phyloP scores from a whole-genome alignment of 2,329 filamentous ascomycete species.

The Colletotrichum sp. region DNA sequence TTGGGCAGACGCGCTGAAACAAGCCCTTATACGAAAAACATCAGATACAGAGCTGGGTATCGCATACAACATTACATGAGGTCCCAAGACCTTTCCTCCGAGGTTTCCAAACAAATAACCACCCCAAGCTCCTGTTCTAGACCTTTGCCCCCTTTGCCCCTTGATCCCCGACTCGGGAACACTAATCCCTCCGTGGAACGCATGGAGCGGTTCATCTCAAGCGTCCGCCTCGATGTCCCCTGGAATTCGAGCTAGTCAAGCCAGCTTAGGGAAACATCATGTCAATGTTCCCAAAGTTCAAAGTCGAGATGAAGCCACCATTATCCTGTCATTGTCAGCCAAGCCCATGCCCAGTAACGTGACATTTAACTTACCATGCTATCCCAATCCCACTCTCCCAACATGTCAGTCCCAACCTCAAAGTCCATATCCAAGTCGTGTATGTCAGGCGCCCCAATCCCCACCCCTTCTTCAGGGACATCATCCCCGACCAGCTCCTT shows the following conservation, averaged over 20 bases:
- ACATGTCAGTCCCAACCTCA: slow-evolving; percentile 19
- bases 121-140: neutral
- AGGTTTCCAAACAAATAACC: neutral
- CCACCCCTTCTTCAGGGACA: neutral
- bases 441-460: neutral
- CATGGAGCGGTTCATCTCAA: neutral
- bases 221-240: neutral
- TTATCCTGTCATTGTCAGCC: slow-evolving; percentile 22
- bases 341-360: slow-evolving; percentile 23
- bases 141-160: neutral
- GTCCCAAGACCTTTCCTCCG: neutral
- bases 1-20: neutral
- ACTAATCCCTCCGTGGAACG: neutral
- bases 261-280: neutral
- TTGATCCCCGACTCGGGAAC: neutral
- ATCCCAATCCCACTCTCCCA: slow-evolving; percentile 32
- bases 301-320: neutral
- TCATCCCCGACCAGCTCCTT: slow-evolving; percentile 34
- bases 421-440: slow-evolving; percentile 17
- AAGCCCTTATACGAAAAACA: neutral
- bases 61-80: neutral
- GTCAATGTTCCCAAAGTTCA: neutral
- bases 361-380: slow-evolving; percentile 35
- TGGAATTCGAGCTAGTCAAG: neutral
- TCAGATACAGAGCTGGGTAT: neutral